Evolutionary conservation across 441 rosid genomes (phyloP), one percentile per base, ranked within the genome.

Genomic region (Pelargonium australe): DNA sequence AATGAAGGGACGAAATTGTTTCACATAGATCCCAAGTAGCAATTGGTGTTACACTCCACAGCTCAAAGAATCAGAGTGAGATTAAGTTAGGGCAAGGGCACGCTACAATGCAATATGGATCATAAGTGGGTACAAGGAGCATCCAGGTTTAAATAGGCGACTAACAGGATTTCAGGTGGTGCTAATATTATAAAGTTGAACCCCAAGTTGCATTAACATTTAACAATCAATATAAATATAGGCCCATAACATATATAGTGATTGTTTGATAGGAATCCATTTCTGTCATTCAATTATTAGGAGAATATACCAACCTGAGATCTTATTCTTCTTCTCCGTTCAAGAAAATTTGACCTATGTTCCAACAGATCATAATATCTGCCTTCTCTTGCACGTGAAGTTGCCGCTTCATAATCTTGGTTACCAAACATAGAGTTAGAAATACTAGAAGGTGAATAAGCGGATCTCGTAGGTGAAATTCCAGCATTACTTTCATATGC

Each of bases 321-420:
- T 67, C 97, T 86, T 79, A 92, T 87, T 81, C 97, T 85, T 78
- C 98, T 92, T 72, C 99, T 81, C 40, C 96, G 79, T 73, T 95
- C 96, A 67, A 95, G 90, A 78, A 92, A 90, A 84, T 87, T 89
- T 69, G 97, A 85, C 76, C 97, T 81, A 64, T 92, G 91, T 64
- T 91, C 97, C 75, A 90, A 73, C n/a, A 95, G 78, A 82, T 93
- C 95, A 66, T 81, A 90, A 76, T 95, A 90, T 78, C 97, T 84
- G 53, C 86, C 85, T 68, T 88, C 96, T 81, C 96, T 92, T 34
- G 86, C 77, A 71, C 76, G 84, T 67, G 92, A 76, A 71, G 87
- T 70, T 72, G 87, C 92, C 25, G 77, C 77, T 70, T 84, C 91
- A 17, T 76, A 85, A 80, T 80, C 89, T 73, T 79, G 95, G 77